Percentiles rank a stretch among this genome's conserved stretches.
Evolutionary conservation across 371 early-diverging fungal genomes (phyloP).

Genomic region (Actinomortierella wolfii): DNA sequence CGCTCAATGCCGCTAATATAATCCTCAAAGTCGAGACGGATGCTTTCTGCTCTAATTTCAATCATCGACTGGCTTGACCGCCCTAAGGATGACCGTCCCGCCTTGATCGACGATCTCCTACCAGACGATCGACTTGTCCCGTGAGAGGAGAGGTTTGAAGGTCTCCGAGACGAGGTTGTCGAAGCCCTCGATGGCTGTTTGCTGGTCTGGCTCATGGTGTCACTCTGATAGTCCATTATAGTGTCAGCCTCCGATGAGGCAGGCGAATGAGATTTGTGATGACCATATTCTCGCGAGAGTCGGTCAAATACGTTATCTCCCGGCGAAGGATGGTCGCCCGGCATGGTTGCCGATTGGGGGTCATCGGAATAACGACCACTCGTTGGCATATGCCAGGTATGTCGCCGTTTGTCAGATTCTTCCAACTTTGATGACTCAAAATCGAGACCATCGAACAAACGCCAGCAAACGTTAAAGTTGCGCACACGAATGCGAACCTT

Average conservation of each 20-base stretch:
- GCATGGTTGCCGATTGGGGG: no score
- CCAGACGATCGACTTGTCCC: conserved; percentile 9
- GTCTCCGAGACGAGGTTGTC: conserved; percentile 12
- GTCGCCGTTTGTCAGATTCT: conserved; percentile 4
- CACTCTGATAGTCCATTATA: conserved; percentile 36
- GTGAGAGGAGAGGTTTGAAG: conserved; percentile 3
- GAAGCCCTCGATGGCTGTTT: conserved; percentile 15
- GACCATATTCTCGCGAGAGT: conserved; percentile 16
- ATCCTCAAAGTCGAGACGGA: conserved; percentile 62
- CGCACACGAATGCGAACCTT: conserved; percentile 55
- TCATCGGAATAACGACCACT: no score
- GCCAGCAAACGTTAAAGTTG: conserved; percentile 65
- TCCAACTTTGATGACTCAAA: conserved; percentile 38
- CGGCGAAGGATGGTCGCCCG: neutral
- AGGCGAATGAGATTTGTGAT: conserved; percentile 11
- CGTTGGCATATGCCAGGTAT: no score
- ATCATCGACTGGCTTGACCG: conserved; percentile 50
- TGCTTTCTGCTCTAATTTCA: conserved; percentile 58
- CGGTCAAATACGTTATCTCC: conserved; percentile 21
- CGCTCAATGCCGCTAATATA: conserved; percentile 54
- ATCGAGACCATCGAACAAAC: conserved; percentile 63
- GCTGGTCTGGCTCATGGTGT: conserved; percentile 40
- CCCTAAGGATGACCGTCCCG: conserved; percentile 8
- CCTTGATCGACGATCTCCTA: conserved; percentile 1
- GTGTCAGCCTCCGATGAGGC: conserved; percentile 38